Percentiles rank a stretch among this genome's conserved stretches.
phyloP scores from a whole-genome alignment of 371 early-diverging fungal species.

The Funneliformis caledonium region DNA sequence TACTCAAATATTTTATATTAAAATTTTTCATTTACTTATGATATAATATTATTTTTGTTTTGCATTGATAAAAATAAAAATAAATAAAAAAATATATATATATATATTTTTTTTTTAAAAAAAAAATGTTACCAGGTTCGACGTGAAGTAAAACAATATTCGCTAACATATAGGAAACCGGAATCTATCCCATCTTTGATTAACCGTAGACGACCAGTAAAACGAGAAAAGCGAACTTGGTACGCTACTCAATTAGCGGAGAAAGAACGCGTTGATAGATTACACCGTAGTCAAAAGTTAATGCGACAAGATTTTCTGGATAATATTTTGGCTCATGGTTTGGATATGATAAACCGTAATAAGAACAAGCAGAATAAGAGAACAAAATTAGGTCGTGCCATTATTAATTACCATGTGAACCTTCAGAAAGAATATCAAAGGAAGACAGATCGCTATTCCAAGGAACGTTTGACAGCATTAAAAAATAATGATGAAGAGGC shows the following conservation, averaged over 20 bases:
- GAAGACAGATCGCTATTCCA: slow-evolving; percentile 75
- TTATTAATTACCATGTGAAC: slow-evolving; percentile 75
- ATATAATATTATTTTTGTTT: no score
- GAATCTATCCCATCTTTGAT: not conserved
- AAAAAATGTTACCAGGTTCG: not conserved
- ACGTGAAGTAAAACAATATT: slow-evolving; percentile 54
- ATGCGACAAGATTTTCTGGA: slow-evolving; percentile 78
- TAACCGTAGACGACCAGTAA: not conserved
- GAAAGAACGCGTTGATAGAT: slow-evolving; percentile 85
- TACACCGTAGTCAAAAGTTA: slow-evolving; percentile 83
- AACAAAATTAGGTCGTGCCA: slow-evolving; percentile 74
- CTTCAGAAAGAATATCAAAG: slow-evolving; percentile 91
- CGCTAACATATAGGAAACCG: slow-evolving; percentile 49
- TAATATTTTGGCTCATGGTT: slow-evolving; percentile 76
- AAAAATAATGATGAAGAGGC: slow-evolving; percentile 94
- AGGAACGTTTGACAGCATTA: slow-evolving; percentile 92
- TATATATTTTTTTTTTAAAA: not conserved
- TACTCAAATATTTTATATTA: not conserved
- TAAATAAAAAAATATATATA: not conserved
- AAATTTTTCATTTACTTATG: no score
- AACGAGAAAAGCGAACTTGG: slow-evolving; percentile 46
- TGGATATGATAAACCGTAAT: slow-evolving; percentile 73
- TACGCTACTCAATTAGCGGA: slow-evolving; percentile 83
- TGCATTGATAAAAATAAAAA: no score
- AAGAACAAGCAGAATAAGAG: slow-evolving; percentile 65